phyloP scores from a whole-genome alignment of 768 basidiomycete genomes.

The Hypsizygus marmoreus region DNA sequence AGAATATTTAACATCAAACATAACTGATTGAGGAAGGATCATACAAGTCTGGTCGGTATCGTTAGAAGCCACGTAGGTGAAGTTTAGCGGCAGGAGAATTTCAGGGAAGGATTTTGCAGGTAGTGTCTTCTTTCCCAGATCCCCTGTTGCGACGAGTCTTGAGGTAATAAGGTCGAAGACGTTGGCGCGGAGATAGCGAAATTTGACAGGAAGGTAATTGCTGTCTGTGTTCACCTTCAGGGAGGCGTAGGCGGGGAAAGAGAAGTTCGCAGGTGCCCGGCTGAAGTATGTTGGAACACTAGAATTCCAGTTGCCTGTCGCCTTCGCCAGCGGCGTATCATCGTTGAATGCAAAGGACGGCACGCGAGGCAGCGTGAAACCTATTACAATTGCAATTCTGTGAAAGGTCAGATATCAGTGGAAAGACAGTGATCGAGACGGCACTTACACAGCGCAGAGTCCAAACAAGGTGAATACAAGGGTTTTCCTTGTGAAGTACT shows the following conservation, averaged over 20 bases:
- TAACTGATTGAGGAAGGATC: constrained; percentile 7
- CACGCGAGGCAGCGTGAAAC: constrained; percentile 81
- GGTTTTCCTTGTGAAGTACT: constrained; percentile 71
- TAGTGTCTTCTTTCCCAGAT: constrained; percentile 56
- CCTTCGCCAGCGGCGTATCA: constrained; percentile 55
- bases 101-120: constrained; percentile 68
- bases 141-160: constrained; percentile 68
- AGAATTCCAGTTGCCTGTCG: constrained; percentile 57
- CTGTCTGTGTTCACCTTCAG: constrained; percentile 74
- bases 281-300: constrained; percentile 67
- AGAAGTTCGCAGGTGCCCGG: constrained; percentile 84
- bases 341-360: constrained; percentile 69
- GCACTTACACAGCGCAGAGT: constrained; percentile 54
- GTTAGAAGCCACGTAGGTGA: constrained; percentile 81
- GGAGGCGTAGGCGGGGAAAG: constrained; percentile 77
- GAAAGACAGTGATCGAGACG: constrained; percentile 3
- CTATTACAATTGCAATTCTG: constrained; percentile 71
- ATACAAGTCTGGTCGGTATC: constrained; percentile 81
- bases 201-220: constrained; percentile 78
- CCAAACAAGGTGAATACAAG: constrained; percentile 72
- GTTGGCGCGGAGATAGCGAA: constrained; percentile 64
- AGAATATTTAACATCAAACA: constrained; percentile 6
- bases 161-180: constrained; percentile 72
- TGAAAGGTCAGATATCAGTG: constrained; percentile 7
- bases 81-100: constrained; percentile 76